These are phyloP conservation scores for Thalassiosira tumida DNA, from an alignment of 352 stramenopile genomes.

Conservation along the genomic window DNA sequence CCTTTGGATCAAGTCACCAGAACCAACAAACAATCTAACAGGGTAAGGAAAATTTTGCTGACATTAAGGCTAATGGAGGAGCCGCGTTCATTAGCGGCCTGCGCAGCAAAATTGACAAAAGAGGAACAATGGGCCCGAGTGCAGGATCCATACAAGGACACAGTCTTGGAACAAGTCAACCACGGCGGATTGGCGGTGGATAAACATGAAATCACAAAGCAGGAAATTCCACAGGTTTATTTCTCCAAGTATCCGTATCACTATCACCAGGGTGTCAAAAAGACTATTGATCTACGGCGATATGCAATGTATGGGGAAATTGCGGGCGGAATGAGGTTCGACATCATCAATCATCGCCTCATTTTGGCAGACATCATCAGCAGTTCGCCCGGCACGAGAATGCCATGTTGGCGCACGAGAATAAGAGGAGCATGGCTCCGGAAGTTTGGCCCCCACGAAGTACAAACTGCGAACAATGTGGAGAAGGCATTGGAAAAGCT, in stretches of 20 bases:
- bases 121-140: background rate
- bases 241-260: background rate
- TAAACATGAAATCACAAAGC: background rate
- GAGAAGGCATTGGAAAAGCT: too few relatives aligned
- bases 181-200: background rate
- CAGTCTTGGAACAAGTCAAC: background rate
- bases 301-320: background rate
- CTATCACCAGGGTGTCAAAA: background rate
- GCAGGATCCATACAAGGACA: background rate
- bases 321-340: background rate
- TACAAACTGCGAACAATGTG: too few relatives aligned
- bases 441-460: too few relatives aligned
- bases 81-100: background rate
- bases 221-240: background rate
- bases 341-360: background rate
- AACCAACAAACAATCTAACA: too few relatives aligned
- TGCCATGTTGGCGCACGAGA: background rate
- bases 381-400: background rate
- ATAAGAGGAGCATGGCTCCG: background rate
- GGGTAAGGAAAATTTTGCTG: too few relatives aligned
- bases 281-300: background rate
- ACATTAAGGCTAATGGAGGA: background rate
- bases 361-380: background rate
- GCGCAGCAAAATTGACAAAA: background rate
- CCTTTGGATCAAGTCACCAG: too few relatives aligned